A percentile compares a stretch with the other conserved stretches of the same genome.
phyloP scores from a whole-genome alignment of 352 stramenopile genomes.

The Globisporangium viniferum region DNA sequence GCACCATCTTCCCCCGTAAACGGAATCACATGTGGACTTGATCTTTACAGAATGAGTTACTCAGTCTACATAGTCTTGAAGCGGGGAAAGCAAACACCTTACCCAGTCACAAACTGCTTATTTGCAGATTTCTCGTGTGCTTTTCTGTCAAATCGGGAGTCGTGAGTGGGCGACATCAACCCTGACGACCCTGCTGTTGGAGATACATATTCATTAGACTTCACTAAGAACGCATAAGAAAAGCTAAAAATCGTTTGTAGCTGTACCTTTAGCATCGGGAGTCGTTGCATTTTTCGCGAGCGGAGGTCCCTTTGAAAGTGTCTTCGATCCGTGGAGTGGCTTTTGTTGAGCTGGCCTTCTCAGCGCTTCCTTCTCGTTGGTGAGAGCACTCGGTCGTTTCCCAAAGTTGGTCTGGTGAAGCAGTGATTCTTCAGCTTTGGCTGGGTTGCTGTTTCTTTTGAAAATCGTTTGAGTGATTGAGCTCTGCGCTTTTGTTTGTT shows the following conservation, averaged over 20 bases:
- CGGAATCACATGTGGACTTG: slow-evolving; percentile 15
- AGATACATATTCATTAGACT: slow-evolving; percentile 1
- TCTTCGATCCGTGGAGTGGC: neutral
- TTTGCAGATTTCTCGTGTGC: neutral
- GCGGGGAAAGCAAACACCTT: neutral
- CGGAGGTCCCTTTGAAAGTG: neutral
- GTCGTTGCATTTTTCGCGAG: neutral
- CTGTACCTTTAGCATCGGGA: neutral
- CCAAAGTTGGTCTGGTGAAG: neutral
- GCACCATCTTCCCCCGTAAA: slow-evolving; percentile 2
- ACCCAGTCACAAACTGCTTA: neutral
- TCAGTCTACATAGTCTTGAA: neutral
- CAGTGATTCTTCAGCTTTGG: neutral
- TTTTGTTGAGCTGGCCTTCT: slow-evolving; percentile 2
- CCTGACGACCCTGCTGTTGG: neutral
- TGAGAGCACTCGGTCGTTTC: neutral
- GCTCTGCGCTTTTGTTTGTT: slow-evolving; percentile 1
- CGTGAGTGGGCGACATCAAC: neutral
- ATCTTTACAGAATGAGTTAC: neutral
- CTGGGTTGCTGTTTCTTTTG: neutral
- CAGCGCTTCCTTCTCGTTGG: neutral
- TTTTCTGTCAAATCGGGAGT: neutral
- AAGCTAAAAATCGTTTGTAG: neutral
- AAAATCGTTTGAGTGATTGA: neutral
- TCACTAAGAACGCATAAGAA: neutral